Conservation (phyloP, 1,284 basidiomycete genomes). For the Melampsora americana region DNA sequence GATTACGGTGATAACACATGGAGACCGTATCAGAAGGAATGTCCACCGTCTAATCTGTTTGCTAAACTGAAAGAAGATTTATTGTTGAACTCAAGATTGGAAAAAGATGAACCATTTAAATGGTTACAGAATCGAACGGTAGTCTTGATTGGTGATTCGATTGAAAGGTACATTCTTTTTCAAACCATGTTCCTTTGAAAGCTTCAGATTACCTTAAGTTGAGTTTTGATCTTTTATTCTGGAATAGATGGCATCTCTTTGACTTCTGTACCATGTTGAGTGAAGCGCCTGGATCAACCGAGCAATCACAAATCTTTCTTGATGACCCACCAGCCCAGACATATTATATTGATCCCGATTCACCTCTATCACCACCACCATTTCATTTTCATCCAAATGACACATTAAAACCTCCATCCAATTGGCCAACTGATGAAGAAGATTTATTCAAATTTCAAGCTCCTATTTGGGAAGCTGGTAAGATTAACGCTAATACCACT, state of each 20-base stretch:
- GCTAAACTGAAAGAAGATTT: constrained; percentile 13
- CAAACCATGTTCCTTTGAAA: not conserved
- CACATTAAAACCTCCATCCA: not conserved
- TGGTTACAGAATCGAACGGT: constrained; percentile 22
- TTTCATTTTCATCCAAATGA: constrained; percentile 19
- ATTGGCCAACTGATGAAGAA: constrained; percentile 14
- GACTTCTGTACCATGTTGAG: constrained; percentile 37
- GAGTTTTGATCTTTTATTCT: not conserved
- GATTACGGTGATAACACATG: constrained; percentile 24
- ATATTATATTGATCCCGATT: constrained; percentile 28
- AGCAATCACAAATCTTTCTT: not conserved
- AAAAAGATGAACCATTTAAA: constrained; percentile 10
- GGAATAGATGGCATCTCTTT: constrained; percentile 24
- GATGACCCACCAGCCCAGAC: constrained; percentile 10
- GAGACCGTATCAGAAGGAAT: constrained; percentile 8
- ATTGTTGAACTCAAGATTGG: not conserved
- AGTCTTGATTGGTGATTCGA: constrained; percentile 21
- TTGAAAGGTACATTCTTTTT: constrained; percentile 2
- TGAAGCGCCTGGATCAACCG: constrained; percentile 24
- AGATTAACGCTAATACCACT: constrained; percentile 32
- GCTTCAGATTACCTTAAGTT: not conserved
- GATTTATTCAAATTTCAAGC: constrained; percentile 19
- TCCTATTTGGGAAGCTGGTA: constrained; percentile 35
- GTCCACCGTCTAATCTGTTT: constrained; percentile 14
- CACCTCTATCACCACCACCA: constrained; percentile 19